These are phyloP conservation scores for Tolypocladium inflatum DNA, from an alignment of 2,329 filamentous ascomycete species.

Conservation along the genomic window DNA sequence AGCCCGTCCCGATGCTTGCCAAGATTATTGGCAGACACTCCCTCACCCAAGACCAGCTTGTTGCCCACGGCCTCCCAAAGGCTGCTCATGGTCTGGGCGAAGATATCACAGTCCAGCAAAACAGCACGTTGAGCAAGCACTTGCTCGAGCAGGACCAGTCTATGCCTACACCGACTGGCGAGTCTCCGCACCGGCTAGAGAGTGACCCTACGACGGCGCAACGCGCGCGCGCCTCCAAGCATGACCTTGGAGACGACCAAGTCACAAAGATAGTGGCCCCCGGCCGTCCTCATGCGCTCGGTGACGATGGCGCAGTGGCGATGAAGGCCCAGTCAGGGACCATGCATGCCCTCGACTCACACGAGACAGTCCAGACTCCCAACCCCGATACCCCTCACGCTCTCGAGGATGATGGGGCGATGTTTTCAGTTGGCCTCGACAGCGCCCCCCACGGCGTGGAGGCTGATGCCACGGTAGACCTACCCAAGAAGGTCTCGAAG, in stretches of 20 bases:
- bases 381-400: not conserved
- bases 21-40: constrained; percentile 2
- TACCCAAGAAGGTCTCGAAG: not conserved
- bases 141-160: constrained; percentile 4
- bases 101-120: constrained; percentile 1
- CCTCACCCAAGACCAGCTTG: constrained; percentile 5
- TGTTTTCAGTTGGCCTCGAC: not conserved
- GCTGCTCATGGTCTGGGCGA: constrained; percentile 4
- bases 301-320: constrained; percentile 1
- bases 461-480: not conserved
- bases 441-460: not conserved
- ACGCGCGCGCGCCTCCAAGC: not conserved
- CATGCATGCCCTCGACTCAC: constrained; percentile 3
- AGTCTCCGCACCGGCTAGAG: constrained; percentile 4
- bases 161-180: not conserved
- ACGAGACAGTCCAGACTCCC: not conserved
- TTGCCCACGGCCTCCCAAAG: not conserved
- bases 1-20: not conserved
- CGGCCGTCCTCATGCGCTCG: constrained; percentile 2
- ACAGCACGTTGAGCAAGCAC: constrained; percentile 1
- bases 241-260: constrained; percentile 2
- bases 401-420: constrained; percentile 3
- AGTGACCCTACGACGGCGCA: constrained; percentile 2
- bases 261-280: not conserved
- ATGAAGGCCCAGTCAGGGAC: not conserved